Base-by-base conservation (phyloP, 164 flowering plant genomes). In the Echeveria elegans region DNA sequence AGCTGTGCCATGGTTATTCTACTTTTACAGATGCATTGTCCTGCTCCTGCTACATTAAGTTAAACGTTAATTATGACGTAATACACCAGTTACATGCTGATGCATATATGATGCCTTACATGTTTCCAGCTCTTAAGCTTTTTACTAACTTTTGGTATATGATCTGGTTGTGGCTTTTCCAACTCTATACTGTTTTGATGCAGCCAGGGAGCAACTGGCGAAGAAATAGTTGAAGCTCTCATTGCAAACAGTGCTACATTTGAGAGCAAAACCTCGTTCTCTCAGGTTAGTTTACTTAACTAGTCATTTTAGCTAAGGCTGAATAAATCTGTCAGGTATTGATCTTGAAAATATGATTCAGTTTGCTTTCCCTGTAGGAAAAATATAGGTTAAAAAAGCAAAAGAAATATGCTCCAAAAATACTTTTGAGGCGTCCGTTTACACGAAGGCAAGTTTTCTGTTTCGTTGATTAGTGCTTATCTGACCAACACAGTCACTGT, bases 361-460 rank as follows among this genome's bases (percentile, higher is more conserved):
- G 59, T 53, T 5, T 7, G 59, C 29, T 5, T 58, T 63, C 31
- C 69, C 16, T 80, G 72, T 86, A 94, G 97, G 97, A 89, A 73
- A 94, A 94, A 77, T 91, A 94, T 70, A 83, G 79, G 78, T 77
- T 87, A 26, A 88, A 73, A 66, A 94, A 94, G 69, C 97, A 89
- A 78, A 94, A 94, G 83, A 91, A 94, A 76, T 91, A 91, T 86
- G 96, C 97, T 21, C 99, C 99, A 12, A 84, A 70, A 77, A 88
- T 94, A 63, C 88, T 94, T 66, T 19, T 94, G 72, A 83, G 99
- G 76, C 95, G 96, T 34, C 99, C 99, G 67, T 83, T 84, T 78
- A 68, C 92, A 66, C 82, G 96, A 71, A 89, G 99, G 99, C 89
- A 68, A 61, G 12, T 5, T 24, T 32, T 56, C 47, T 14, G 0